These are phyloP conservation scores for Kodamaea arcana DNA, from an alignment of 1,139 yeast genomes.

Conservation along the genomic window DNA sequence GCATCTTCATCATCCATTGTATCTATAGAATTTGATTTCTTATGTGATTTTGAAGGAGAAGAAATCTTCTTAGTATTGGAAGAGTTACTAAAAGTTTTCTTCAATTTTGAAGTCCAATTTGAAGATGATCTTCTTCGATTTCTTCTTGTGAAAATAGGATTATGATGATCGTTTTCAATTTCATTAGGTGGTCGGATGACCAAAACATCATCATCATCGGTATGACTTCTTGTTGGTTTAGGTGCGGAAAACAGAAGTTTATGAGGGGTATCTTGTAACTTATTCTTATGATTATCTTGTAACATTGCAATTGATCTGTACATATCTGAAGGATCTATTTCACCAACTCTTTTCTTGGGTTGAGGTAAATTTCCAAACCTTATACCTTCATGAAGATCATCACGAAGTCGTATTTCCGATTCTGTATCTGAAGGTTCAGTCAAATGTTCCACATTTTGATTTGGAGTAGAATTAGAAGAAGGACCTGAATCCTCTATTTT, in stretches of 20 bases:
- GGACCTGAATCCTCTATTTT: constrained; percentile 4
- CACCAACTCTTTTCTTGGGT: constrained; percentile 32
- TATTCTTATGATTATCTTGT: constrained; percentile 43
- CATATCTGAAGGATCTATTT: constrained; percentile 79
- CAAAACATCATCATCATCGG: constrained; percentile 74
- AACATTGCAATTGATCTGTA: constrained; percentile 77
- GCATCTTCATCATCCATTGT: constrained; percentile 15
- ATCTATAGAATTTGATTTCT: constrained; percentile 4
- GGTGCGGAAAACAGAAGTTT: not conserved
- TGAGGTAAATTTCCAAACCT: constrained; percentile 40
- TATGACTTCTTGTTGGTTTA: constrained; percentile 24
- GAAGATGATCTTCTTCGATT: constrained; percentile 11
- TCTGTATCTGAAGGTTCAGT: constrained; percentile 31
- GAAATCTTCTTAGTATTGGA: constrained; percentile 3
- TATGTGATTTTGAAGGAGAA: constrained; percentile 3
- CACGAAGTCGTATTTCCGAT: constrained; percentile 2
- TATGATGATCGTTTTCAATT: constrained; percentile 40
- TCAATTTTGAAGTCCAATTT: constrained; percentile 11
- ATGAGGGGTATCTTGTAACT: not conserved
- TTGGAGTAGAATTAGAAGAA: constrained; percentile 16
- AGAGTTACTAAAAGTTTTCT: constrained; percentile 22
- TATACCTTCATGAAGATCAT: constrained; percentile 22
- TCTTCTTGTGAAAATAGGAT: constrained; percentile 34
- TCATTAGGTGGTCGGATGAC: constrained; percentile 79
- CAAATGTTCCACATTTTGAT: constrained; percentile 25